A percentile compares a stretch with the other conserved stretches of the same genome.
phyloP scores from a whole-genome alignment of 2,329 filamentous ascomycete species.

The Pochonia chlamydosporia region DNA sequence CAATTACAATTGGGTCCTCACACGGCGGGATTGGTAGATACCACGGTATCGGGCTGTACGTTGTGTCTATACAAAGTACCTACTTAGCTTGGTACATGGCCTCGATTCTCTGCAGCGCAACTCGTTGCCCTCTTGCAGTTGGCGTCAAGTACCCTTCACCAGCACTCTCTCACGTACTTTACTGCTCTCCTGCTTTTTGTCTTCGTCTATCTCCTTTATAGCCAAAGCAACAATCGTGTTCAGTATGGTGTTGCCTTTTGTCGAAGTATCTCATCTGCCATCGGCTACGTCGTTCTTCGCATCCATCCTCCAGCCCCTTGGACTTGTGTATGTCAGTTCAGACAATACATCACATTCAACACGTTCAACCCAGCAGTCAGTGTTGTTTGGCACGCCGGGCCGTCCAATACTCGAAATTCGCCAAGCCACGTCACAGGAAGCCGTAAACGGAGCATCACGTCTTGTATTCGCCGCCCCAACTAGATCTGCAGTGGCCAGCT shows the following conservation, averaged over 20 bases:
- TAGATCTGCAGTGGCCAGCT: constrained; percentile 60
- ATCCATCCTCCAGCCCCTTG: constrained; percentile 69
- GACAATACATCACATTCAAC: background rate
- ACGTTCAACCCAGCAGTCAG: constrained; percentile 14
- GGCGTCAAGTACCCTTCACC: too few relatives aligned
- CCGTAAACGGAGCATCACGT: constrained; percentile 29
- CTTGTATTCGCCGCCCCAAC: constrained; percentile 65
- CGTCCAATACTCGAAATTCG: constrained; percentile 39
- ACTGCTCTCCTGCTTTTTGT: constrained; percentile 3
- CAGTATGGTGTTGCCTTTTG: constrained; percentile 39
- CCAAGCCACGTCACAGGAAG: constrained; percentile 29
- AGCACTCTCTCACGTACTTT: too few relatives aligned
- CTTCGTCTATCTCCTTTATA: background rate
- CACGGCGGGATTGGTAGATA: background rate
- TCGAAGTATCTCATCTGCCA: constrained; percentile 70
- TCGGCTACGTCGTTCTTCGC: constrained; percentile 81
- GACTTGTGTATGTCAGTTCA: constrained; percentile 54
- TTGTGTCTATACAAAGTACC: too few relatives aligned
- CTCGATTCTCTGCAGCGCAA: too few relatives aligned
- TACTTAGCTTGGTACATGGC: too few relatives aligned
- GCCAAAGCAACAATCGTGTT: constrained; percentile 11
- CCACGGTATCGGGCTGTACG: too few relatives aligned
- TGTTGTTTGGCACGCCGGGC: constrained; percentile 35
- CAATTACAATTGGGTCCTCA: background rate
- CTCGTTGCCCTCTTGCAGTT: too few relatives aligned